phyloP scores from a whole-genome alignment of 371 early-diverging fungal species.

The Ordospora colligata region DNA sequence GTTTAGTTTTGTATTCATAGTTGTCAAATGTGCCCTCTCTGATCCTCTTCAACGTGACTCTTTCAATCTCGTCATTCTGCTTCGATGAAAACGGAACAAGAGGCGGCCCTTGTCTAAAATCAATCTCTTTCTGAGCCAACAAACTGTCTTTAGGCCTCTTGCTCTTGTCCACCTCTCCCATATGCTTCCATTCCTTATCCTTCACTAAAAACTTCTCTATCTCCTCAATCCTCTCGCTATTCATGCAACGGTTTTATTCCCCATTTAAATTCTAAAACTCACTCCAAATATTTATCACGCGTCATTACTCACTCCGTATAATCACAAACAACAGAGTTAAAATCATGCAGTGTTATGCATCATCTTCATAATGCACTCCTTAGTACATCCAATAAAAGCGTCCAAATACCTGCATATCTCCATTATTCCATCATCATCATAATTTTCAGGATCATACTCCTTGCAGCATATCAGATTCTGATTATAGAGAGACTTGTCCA shows the following conservation, averaged over 20 bases:
- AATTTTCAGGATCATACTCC: background rate
- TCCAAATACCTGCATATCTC: background rate
- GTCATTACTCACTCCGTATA: too few species aligned
- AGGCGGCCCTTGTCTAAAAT: background rate
- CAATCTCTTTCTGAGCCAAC: background rate
- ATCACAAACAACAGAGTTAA: too few species aligned
- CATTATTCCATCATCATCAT: background rate
- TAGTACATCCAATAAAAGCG: background rate
- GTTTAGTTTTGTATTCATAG: conserved; percentile 1
- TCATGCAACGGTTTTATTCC: too few species aligned
- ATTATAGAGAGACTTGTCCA: conserved; percentile 25
- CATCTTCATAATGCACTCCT: background rate
- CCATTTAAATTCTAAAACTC: too few species aligned
- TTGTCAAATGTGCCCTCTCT: conserved; percentile 34
- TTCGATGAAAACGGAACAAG: conserved; percentile 22
- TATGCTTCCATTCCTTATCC: conserved; percentile 24
- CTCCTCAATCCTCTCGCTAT: background rate
- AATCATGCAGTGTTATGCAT: background rate
- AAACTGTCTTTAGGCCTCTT: conserved; percentile 30
- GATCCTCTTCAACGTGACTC: conserved; percentile 11
- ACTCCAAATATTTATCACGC: too few species aligned
- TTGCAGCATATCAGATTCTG: conserved; percentile 28
- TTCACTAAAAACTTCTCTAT: conserved; percentile 36
- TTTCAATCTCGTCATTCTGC: conserved; percentile 23
- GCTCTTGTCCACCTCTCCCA: conserved; percentile 24